These are phyloP conservation scores for Neopestalotiopsis sp. DNA, from an alignment of 2,329 filamentous ascomycete genomes.

Conservation along the genomic window DNA sequence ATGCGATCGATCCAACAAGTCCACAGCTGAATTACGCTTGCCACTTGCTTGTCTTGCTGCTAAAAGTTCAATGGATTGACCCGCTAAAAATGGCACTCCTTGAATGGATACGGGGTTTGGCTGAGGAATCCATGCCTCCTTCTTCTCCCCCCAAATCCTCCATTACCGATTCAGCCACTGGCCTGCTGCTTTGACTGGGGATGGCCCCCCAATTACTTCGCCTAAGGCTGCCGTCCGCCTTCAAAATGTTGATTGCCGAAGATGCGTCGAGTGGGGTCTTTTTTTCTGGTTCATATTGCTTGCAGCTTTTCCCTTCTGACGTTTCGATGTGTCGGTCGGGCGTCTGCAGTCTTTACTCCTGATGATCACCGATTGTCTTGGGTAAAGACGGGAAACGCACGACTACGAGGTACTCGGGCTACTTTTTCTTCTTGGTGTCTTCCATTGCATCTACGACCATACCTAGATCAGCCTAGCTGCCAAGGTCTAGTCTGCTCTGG, in stretches of 20 bases:
- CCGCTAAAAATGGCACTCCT: background rate
- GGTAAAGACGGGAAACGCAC: background rate
- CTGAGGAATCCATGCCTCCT: background rate
- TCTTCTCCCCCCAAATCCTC: background rate
- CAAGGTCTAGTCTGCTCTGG: background rate
- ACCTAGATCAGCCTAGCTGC: background rate
- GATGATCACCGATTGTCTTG: background rate
- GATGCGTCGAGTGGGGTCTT: background rate
- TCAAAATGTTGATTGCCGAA: background rate
- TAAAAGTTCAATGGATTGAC: background rate
- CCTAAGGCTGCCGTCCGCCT: background rate
- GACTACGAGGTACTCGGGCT: background rate
- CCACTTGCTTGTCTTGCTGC: background rate
- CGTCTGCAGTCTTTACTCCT: background rate
- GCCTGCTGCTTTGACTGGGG: background rate
- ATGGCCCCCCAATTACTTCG: background rate
- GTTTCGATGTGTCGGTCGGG: background rate
- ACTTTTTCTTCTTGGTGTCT: slow-evolving; percentile 16
- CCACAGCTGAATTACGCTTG: background rate
- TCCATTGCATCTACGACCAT: slow-evolving; percentile 11
- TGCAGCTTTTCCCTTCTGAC: background rate
- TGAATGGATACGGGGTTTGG: background rate
- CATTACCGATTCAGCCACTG: slow-evolving; percentile 1
- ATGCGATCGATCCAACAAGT: background rate
- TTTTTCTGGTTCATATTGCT: background rate